Base-by-base conservation (phyloP, 768 basidiomycete genomes). In the Artomyces pyxidatus region DNA sequence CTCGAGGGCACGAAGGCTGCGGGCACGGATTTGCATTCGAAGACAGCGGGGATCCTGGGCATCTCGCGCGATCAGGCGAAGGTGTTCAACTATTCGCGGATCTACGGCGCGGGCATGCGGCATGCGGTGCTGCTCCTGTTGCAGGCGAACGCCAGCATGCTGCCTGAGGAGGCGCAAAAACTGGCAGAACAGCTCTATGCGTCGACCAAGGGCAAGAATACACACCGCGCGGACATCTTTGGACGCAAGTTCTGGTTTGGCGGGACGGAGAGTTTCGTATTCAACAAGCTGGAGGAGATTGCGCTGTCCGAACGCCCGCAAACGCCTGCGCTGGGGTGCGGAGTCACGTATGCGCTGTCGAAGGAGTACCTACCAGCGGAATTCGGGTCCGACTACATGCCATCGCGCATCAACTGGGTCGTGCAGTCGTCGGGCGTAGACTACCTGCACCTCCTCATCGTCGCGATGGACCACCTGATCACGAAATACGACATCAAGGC, bases 381-480 rank as follows among this genome's bases (percentile, higher is more conserved):
- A 49, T 89, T 91, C 52, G 89, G 88, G 11, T 66, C 83, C 0
- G 89, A 94, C 55, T 98, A 89, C 64, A 85, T 98, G 76, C 86
- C 96, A 0, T 96, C 92, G 6, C 81, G 96, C 37, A 94, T 98
- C 70, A 99, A 99, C 61, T 98, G 96, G 96, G 96, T 94, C 42
- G 96, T 98, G 6, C 96, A 98, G 60, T 97, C 94, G 3, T 96
- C 93, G 0, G 96, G 95, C 3, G 95, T 98, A 37, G 96, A 98
- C 65, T 98, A 99, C 62, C 83, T 98, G 8, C 96, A 99, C 60
- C 81, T 99, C 32, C 78, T 98, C 51, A 91, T 99, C 59, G 90
- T 94, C 41, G 79, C 91, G 5, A 98, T 97, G 94, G 81, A 92
- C 52, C 75, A 95, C 63, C 78, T 99, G 30, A 81, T 85, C 48